Percentiles rank a stretch among this genome's conserved stretches.
Evolutionary conservation across 225 moss, liverwort and hornwort genomes (phyloP).

Genomic region (Takakia lepidozioides): DNA sequence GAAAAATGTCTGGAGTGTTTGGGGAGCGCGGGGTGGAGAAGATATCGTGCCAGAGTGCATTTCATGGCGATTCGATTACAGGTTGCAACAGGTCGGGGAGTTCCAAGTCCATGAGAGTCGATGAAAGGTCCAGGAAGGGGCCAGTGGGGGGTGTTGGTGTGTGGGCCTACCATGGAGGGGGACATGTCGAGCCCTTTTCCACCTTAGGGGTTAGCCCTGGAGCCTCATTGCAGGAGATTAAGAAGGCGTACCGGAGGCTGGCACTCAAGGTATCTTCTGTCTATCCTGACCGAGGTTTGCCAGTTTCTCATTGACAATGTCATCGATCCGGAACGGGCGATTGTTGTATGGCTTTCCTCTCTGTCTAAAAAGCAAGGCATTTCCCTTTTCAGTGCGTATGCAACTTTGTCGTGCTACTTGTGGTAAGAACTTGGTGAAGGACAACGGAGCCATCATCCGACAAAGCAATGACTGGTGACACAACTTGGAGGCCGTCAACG

Average conservation of each 20-base stretch:
- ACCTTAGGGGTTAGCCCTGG: constrained; percentile 57
- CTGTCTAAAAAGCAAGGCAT: no score
- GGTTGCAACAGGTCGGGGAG: constrained; percentile 25
- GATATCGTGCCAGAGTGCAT: constrained; percentile 25
- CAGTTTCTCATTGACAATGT: no score
- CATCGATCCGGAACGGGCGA: no score
- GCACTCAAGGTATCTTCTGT: constrained; percentile 45
- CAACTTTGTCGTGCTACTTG: no score
- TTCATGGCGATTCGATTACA: constrained; percentile 20
- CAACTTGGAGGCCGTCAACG: no score
- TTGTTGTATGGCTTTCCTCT: no score
- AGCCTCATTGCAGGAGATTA: constrained; percentile 74
- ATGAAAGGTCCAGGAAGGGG: constrained; percentile 16
- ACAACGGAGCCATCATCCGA: no score
- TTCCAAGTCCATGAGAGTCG: constrained; percentile 19
- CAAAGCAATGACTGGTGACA: no score
- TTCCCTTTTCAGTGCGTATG: no score
- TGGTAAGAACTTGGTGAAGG: no score
- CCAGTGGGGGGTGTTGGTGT: not conserved
- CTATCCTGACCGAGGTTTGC: no score
- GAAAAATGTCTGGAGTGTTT: constrained; percentile 29
- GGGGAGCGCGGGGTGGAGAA: constrained; percentile 30
- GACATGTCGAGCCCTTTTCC: constrained; percentile 42
- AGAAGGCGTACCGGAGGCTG: constrained; percentile 62
- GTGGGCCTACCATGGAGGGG: not conserved